Evolutionary conservation across 495 filamentous ascomycete genomes (phyloP).

Genomic region (Hyaloscypha hepaticicola): DNA sequence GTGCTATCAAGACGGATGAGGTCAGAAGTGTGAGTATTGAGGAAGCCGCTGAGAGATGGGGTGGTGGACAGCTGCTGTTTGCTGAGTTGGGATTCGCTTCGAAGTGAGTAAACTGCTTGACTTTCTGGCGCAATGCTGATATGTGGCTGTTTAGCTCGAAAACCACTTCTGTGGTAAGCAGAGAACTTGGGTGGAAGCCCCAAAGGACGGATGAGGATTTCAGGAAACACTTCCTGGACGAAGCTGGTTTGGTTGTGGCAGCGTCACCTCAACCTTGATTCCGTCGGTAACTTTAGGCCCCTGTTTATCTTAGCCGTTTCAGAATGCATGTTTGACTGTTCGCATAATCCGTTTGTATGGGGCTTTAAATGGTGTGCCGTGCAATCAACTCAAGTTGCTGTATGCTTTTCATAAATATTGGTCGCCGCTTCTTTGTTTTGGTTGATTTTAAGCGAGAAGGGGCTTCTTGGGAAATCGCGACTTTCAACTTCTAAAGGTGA

Average conservation of each 20-base stretch:
- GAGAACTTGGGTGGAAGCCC: constrained; percentile 22
- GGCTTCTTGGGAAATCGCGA: neutral
- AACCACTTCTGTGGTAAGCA: constrained; percentile 9
- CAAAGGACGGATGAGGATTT: constrained; percentile 21
- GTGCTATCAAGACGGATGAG: neutral
- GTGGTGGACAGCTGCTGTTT: constrained; percentile 26
- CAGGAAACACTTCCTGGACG: constrained; percentile 17
- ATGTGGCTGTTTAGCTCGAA: neutral
- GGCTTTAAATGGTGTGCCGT: neutral
- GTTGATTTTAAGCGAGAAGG: neutral
- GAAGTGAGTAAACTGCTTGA: constrained; percentile 29
- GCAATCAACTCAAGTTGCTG: too few species aligned
- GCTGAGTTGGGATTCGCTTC: constrained; percentile 40
- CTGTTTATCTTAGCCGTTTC: too few species aligned
- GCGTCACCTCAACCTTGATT: neutral
- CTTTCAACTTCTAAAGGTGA: neutral
- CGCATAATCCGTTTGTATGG: neutral
- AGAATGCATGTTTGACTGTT: too few species aligned
- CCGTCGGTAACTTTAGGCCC: too few species aligned
- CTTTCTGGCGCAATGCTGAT: neutral
- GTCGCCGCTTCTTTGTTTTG: neutral
- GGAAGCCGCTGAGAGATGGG: constrained; percentile 30
- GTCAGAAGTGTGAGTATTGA: too few species aligned
- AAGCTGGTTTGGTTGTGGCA: constrained; percentile 6
- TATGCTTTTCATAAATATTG: too few species aligned